phyloP scores from a whole-genome alignment of 1,139 yeast genomes.

The Nakaseomyces sp. region DNA sequence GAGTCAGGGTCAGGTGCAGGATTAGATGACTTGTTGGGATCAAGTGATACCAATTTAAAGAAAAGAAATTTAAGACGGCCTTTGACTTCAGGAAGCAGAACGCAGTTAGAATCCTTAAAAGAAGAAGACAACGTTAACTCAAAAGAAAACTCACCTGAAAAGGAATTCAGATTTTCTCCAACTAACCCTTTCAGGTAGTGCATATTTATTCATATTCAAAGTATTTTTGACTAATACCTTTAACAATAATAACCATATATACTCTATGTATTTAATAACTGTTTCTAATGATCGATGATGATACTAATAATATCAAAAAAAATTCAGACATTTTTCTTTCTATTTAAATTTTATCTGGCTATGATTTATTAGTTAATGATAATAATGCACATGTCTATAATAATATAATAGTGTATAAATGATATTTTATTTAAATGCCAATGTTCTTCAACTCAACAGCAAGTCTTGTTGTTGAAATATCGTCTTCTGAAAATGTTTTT shows the following conservation, averaged over 20 bases:
- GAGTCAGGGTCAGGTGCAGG: not conserved
- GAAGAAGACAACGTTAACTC: not conserved
- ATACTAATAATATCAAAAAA: too few species aligned
- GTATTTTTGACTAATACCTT: not conserved
- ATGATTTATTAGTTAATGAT: too few species aligned
- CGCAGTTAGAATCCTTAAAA: conserved; percentile 1
- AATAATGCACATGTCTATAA: not conserved
- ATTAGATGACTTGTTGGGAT: not conserved
- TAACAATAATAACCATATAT: not conserved
- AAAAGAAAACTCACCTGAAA: not conserved
- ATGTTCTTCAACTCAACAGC: conserved; percentile 32
- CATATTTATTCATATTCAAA: not conserved
- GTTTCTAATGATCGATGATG: not conserved
- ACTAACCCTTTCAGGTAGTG: not conserved
- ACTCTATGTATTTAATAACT: not conserved
- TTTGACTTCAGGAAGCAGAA: not conserved
- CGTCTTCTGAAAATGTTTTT: conserved; percentile 26
- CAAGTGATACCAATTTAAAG: not conserved
- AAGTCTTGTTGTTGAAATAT: conserved; percentile 33
- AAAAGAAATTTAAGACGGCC: not conserved
- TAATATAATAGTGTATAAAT: not conserved
- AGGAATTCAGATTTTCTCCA: not conserved
- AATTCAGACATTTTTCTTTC: too few species aligned
- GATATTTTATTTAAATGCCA: conserved; percentile 10
- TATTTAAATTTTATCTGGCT: too few species aligned